Base-by-base conservation (phyloP, 108 stramenopile species). In the Nitzschia putrida region DNA sequence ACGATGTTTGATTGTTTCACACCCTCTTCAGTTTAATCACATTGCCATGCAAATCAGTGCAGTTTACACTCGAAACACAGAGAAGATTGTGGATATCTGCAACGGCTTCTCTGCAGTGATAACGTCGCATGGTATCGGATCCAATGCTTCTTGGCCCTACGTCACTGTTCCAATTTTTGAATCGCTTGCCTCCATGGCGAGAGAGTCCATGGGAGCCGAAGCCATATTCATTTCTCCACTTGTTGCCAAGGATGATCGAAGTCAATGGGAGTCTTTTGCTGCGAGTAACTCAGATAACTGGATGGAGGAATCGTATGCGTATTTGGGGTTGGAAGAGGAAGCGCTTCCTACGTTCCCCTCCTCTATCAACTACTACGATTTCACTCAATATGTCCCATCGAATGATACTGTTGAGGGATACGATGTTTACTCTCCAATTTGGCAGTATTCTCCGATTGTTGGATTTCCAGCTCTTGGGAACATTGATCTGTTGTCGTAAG, bases 151-250 rank as follows among this genome's bases (percentile, higher is more conserved):
- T n/a, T 72, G 72, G 72, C 72, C 72, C 4, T 72, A 64, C 44
- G 72, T 72, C 40, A 43, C 52, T 14, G 37, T 72, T 37, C 72
- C 72, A 3, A 7, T 18, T 5, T 71, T 71, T 26, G 70, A 71
- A 41, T 43, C 58, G 37, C 16, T 18, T 6, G 39, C n/a, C 3
- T 21, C 26, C 25, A 13, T 37, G 34, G 21, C 38, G 8, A 59
- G 29, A 16, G 25, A 59, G 14, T 0, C 14, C 16, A 40, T 37
- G 0, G 21, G 29, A 22, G 64, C 64, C 2, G 16, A 39, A 18
- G 44, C 9, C 14, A 24, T 49, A 3, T n/a, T 64, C 22, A 2
- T 21, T 12, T 0, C 29, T 29, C 45, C 49, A 0, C 25, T 64
- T 16, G 64, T 64, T 9, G 25, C 12, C 13, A 11, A 16, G 10